Percentiles rank a stretch among this genome's conserved stretches.
Evolutionary conservation across 164 flowering plant genomes (phyloP).

Genomic region (Piper betle): DNA sequence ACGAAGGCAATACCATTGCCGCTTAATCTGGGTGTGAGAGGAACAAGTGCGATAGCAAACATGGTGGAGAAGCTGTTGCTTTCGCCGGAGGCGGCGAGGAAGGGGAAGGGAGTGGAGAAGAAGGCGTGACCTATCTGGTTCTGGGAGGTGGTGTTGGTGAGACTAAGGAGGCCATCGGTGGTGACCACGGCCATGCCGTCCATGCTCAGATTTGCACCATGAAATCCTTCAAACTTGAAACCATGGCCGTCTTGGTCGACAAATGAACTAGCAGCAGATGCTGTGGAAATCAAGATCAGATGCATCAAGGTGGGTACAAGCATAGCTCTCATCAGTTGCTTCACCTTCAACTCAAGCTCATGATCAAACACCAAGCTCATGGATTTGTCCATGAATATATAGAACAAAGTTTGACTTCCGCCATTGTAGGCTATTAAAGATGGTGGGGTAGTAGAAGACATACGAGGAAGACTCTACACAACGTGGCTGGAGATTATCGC

Average conservation of each 20-base stretch:
- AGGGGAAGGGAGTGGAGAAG: constrained; percentile 13
- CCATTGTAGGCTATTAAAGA: background rate
- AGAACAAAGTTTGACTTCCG: background rate
- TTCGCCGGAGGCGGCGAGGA: constrained; percentile 2
- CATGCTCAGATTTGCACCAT: constrained; percentile 11
- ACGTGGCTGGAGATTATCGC: no score
- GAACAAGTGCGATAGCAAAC: constrained; percentile 38
- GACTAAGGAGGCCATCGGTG: background rate
- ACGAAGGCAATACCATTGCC: constrained; percentile 65
- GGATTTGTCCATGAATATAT: background rate
- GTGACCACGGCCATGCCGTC: constrained; percentile 13
- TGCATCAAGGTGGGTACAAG: background rate
- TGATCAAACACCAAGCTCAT: no score
- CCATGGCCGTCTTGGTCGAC: background rate
- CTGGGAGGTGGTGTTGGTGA: constrained; percentile 8
- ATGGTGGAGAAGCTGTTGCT: constrained; percentile 36
- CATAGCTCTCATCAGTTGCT: background rate
- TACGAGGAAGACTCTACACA: background rate
- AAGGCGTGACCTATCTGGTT: background rate
- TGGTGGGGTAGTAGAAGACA: no score
- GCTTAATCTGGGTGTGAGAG: constrained; percentile 31
- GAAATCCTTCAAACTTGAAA: constrained; percentile 2
- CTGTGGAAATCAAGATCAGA: background rate
- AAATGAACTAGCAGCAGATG: background rate
- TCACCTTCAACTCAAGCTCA: background rate